Conservation (phyloP, 331 rosid genomes). For the Spiraea crenata region DNA sequence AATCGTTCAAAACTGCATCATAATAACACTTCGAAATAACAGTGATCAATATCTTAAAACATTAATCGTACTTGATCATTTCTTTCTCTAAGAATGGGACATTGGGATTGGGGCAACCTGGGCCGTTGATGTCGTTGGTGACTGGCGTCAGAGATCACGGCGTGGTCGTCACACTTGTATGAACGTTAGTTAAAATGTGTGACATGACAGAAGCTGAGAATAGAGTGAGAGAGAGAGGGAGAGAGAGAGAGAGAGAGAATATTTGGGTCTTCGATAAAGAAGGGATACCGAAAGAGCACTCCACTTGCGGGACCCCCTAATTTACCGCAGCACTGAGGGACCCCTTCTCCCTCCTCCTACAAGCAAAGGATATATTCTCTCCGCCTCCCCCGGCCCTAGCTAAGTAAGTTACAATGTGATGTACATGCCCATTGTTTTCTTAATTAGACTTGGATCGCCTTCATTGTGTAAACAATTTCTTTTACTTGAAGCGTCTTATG, state of each 20-base stretch:
- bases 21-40: too few relatives aligned
- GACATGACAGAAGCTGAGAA: slow-evolving; percentile 40
- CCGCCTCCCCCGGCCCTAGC: slow-evolving; percentile 8
- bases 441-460: too few relatives aligned
- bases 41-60: too few relatives aligned
- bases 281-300: slow-evolving; percentile 63
- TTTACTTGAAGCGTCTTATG: too few relatives aligned
- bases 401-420: too few relatives aligned
- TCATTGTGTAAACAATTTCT: too few relatives aligned
- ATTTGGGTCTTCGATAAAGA: slow-evolving; percentile 81
- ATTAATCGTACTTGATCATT: too few relatives aligned
- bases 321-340: slow-evolving; percentile 24
- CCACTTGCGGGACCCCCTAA: slow-evolving; percentile 40
- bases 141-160: slow-evolving; percentile 24
- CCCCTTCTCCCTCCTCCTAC: slow-evolving; percentile 53
- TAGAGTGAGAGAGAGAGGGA: not conserved
- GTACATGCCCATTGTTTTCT: too few relatives aligned
- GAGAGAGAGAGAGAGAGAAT: slow-evolving; percentile 41
- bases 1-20: too few relatives aligned
- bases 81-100: too few relatives aligned
- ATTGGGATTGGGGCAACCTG: not conserved
- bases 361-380: slow-evolving; percentile 80
- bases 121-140: slow-evolving; percentile 16
- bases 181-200: not conserved
- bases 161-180: slow-evolving; percentile 24